These are phyloP conservation scores for Nephelium lappaceum DNA, from an alignment of 345 rosid species.

Conservation along the genomic window DNA sequence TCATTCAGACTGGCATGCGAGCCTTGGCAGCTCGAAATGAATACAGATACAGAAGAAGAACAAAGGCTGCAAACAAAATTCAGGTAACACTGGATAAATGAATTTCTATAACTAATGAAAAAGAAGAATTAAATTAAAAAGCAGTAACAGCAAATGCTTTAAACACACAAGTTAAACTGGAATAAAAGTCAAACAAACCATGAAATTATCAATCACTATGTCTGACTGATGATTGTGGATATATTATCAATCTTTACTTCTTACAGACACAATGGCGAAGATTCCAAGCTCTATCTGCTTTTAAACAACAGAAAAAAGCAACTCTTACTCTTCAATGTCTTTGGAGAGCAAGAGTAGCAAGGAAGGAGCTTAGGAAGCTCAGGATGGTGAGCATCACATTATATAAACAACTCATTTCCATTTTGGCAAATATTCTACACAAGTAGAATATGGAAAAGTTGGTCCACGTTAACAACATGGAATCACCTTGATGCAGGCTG, in stretches of 20 bases:
- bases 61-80: constrained; percentile 55
- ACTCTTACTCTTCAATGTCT: constrained; percentile 55
- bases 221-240: neutral
- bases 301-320: constrained; percentile 48
- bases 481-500: constrained; percentile 45
- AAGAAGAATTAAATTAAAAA: neutral
- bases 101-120: neutral
- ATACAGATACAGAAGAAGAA: constrained; percentile 53
- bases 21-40: constrained; percentile 60
- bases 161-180: neutral
- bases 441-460: neutral
- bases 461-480: neutral
- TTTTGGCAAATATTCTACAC: neutral
- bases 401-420: neutral
- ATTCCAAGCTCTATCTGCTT: constrained; percentile 44
- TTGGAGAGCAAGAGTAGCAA: constrained; percentile 63
- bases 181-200: neutral
- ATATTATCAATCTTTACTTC: neutral
- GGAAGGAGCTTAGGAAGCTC: constrained; percentile 66
- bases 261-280: constrained; percentile 62
- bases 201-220: neutral
- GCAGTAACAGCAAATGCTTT: neutral
- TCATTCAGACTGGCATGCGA: constrained; percentile 60
- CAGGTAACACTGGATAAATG: constrained; percentile 42
- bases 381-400: constrained; percentile 41